phyloP scores from a whole-genome alignment of 441 rosid genomes.

The Populus hybrid region DNA sequence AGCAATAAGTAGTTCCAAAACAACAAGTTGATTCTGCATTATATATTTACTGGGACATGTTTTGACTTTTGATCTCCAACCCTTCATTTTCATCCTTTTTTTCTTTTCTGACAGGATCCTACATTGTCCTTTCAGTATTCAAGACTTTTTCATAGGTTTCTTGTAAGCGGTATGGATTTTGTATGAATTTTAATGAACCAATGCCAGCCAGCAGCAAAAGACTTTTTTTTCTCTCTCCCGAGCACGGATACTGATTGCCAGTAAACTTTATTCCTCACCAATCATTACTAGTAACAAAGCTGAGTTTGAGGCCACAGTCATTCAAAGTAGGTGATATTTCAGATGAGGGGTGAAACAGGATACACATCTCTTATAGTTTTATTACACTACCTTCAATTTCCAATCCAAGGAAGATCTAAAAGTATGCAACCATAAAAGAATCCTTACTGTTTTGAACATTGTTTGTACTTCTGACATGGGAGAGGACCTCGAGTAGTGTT shows the following conservation, averaged over 20 bases:
- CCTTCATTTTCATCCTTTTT: neutral
- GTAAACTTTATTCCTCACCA: neutral
- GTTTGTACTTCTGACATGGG: too few relatives aligned
- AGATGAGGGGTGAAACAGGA: neutral
- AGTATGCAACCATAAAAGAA: neutral
- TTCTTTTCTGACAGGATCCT: neutral
- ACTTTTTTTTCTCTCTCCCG: too few relatives aligned
- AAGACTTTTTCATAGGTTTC: neutral
- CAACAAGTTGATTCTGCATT: neutral
- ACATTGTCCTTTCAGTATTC: neutral
- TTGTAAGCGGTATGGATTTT: neutral
- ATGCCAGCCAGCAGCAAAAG: neutral
- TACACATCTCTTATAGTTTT: too few relatives aligned
- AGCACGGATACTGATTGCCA: neutral
- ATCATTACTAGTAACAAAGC: neutral
- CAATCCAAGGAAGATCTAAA: neutral
- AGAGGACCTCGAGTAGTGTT: constrained; percentile 66
- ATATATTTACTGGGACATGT: neutral
- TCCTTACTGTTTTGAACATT: constrained; percentile 51
- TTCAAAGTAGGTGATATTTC: neutral
- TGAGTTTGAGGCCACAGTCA: neutral
- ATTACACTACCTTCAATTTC: neutral
- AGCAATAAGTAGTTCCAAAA: neutral
- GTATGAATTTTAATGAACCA: neutral
- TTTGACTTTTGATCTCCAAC: neutral